Evolutionary conservation across 2,329 filamentous ascomycete genomes (phyloP), one percentile per base, ranked within the genome.

Genomic region (Drechslera avenae): DNA sequence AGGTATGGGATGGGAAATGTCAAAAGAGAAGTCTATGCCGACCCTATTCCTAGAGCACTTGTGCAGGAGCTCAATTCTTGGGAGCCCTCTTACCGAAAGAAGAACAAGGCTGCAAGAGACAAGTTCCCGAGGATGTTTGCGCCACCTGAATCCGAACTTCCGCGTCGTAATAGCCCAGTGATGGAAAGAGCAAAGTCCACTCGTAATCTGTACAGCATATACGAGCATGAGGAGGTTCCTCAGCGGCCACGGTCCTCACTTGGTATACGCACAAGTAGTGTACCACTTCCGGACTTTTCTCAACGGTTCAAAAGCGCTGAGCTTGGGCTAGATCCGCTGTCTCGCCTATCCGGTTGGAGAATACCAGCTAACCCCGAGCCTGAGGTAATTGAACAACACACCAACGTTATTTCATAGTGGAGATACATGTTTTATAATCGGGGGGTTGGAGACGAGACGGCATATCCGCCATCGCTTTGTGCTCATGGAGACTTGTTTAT

Each of bases 1-100:
- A 45, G 26, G 36, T 34, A 32, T 5, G 41, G 36, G 3, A 50
- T 39, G 41, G 47, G 41, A 28, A 46, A 32, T 2, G 43, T 45
- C 8, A 30, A 33, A 5, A 34, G 47, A 28, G 33, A 45, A 3
- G 18, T 50, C n/a, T 46, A 50, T 8, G 30, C 41, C 4, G 47
- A 34, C 1, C 16, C 47, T 7, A 16, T 16, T 8, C 26, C 37
- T 8, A 5, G 31, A 4, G 28, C 41, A 1, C 23, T 50, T 7
- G 33, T 34, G n/a, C 30, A 42, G 8, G 37, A 48, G 32, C 37
- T 36, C 3, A 33, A 26, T 3, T 23, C 31, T 21, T 28, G 37
- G 16, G 46, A 48, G n/a, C 9, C 10, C 8, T 10, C 26, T 10
- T 28, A 28, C 26, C 26, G 26, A 28, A 28, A 12, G 8, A 28